These are phyloP conservation scores for Phoenix roebelenii DNA, from an alignment of 176 grass and related monocot genomes.

Conservation along the genomic window DNA sequence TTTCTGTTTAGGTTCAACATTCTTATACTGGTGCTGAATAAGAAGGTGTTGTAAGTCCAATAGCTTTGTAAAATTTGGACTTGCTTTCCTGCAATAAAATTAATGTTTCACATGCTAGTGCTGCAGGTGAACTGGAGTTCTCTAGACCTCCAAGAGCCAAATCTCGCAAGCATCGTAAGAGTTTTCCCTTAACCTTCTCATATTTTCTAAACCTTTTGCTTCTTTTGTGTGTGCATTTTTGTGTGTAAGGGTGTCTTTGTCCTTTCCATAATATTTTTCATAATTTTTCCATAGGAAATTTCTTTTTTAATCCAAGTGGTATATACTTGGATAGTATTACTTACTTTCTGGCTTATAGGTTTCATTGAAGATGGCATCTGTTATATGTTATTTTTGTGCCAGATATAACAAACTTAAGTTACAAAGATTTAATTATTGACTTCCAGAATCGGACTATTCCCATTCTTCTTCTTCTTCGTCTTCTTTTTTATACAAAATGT, in stretches of 20 bases:
- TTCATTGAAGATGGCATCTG: too few species aligned
- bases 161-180: slow-evolving; percentile 40
- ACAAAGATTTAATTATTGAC: too few species aligned
- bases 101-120: slow-evolving; percentile 25
- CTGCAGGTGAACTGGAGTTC: slow-evolving; percentile 9
- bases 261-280: background rate
- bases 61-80: background rate
- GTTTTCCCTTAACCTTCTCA: background rate
- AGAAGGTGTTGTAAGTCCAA: slow-evolving; percentile 3
- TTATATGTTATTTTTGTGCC: too few species aligned
- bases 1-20: slow-evolving; percentile 24
- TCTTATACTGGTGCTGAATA: background rate
- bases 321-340: background rate
- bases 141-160: slow-evolving; percentile 19
- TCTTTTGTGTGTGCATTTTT: too few species aligned
- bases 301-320: background rate
- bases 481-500: too few species aligned
- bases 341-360: background rate
- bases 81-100: background rate
- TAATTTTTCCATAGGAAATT: slow-evolving; percentile 6
- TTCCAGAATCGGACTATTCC: too few species aligned
- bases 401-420: too few species aligned
- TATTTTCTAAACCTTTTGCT: too few species aligned
- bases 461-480: too few species aligned
- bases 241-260: too few species aligned